A percentile compares a stretch with the other conserved stretches of the same genome.
These are phyloP conservation scores for Phycomyces nitens DNA, from an alignment of 192 early-diverging fungal species.

Conservation along the genomic window DNA sequence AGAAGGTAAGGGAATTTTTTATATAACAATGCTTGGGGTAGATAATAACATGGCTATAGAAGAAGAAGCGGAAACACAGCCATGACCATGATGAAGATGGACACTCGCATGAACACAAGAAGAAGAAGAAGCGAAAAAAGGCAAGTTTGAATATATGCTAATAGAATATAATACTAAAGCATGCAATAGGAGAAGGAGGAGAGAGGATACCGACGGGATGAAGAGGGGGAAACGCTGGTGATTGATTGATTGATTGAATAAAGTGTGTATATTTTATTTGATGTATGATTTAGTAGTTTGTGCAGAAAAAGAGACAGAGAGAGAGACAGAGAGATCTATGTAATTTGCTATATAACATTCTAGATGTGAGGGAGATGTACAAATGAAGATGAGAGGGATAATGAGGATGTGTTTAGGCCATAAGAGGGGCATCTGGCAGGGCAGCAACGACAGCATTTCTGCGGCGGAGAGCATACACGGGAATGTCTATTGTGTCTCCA, in stretches of 20 bases:
- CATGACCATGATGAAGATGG: constrained; percentile 37
- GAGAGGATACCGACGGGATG: no score
- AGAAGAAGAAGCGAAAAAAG: constrained; percentile 43
- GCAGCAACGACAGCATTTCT: constrained; percentile 30
- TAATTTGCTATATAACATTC: background rate
- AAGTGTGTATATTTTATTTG: no score
- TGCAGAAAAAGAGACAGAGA: no score
- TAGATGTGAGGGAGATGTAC: background rate
- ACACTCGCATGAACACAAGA: constrained; percentile 30
- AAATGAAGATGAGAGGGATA: background rate
- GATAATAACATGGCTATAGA: no score
- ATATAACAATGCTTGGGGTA: no score
- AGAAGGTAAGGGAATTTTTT: constrained; percentile 35
- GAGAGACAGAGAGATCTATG: background rate
- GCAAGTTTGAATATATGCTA: constrained; percentile 8
- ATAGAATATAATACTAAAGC: no score
- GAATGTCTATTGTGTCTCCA: constrained; percentile 20
- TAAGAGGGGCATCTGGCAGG: constrained; percentile 25
- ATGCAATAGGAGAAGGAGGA: no score
- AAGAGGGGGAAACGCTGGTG: no score
- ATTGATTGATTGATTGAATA: no score
- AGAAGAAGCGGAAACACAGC: constrained; percentile 39
- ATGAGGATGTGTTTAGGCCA: background rate
- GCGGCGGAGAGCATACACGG: constrained; percentile 27
- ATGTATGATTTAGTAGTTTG: no score